A percentile compares a stretch with the other conserved stretches of the same genome.
Conservation (phyloP, 1,139 yeast genomes). For the Candida sanyaensis region DNA sequence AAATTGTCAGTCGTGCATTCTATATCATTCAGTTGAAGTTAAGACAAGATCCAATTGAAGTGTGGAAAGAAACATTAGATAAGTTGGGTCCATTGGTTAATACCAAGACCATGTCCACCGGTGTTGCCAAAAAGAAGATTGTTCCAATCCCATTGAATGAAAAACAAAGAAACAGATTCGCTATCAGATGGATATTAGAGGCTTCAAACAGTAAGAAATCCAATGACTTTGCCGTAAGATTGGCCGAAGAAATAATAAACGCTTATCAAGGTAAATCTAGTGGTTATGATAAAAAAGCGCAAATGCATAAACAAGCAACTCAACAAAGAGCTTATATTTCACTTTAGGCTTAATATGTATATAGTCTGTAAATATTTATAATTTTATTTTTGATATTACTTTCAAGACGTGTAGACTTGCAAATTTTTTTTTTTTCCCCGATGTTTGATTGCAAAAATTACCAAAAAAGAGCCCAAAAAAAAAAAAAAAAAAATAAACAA, state of each 20-base stretch:
- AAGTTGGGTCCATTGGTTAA: constrained; percentile 83
- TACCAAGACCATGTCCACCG: constrained; percentile 77
- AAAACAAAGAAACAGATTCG: constrained; percentile 82
- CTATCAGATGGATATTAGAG: constrained; percentile 88
- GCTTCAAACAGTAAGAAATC: constrained; percentile 80
- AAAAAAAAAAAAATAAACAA: no score
- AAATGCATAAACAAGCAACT: constrained; percentile 84
- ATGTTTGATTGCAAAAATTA: constrained; percentile 3
- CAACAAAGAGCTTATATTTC: constrained; percentile 73
- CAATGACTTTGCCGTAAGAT: constrained; percentile 79
- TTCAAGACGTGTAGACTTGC: background rate
- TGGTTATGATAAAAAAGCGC: constrained; percentile 81
- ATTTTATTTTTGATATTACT: background rate
- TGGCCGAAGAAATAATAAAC: constrained; percentile 84
- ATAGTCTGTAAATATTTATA: constrained; percentile 1
- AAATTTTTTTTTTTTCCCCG: background rate
- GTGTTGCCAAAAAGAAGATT: constrained; percentile 77
- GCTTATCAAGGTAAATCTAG: constrained; percentile 79
- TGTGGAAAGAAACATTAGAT: constrained; percentile 75
- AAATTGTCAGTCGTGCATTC: constrained; percentile 71
- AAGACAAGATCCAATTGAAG: constrained; percentile 74
- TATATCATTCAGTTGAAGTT: constrained; percentile 75
- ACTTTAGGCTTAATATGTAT: constrained; percentile 8
- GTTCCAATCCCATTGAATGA: constrained; percentile 83
- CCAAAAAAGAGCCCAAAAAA: background rate